These are phyloP conservation scores for Balakata baccata DNA, from an alignment of 345 rosid species.

Conservation along the genomic window DNA sequence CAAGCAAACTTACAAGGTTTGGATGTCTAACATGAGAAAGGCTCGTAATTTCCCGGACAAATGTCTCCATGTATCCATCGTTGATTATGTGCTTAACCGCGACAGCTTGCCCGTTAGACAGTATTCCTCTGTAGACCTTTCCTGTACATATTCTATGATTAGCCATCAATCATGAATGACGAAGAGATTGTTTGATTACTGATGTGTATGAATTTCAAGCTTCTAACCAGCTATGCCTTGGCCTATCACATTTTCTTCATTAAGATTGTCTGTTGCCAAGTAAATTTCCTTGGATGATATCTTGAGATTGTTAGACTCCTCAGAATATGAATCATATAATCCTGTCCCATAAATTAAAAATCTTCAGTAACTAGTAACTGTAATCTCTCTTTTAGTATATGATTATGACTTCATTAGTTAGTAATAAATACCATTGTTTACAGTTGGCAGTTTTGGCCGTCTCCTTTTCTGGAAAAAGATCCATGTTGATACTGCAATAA, in stretches of 20 bases:
- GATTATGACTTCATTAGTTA: not conserved
- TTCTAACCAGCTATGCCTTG: constrained; percentile 60
- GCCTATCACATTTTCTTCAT: constrained; percentile 51
- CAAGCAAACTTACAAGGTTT: constrained; percentile 51
- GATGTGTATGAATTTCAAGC: not conserved
- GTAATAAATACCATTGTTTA: constrained; percentile 23
- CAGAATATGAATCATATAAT: constrained; percentile 16
- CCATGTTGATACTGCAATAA: constrained; percentile 25
- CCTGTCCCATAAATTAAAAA: constrained; percentile 17
- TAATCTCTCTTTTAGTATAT: not conserved
- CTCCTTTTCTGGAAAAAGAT: constrained; percentile 24
- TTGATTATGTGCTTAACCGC: constrained; percentile 58
- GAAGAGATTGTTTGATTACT: not conserved
- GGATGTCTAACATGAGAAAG: constrained; percentile 57
- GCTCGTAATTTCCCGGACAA: constrained; percentile 53
- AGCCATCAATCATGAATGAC: not conserved
- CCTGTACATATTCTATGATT: constrained; percentile 28
- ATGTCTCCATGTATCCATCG: constrained; percentile 50
- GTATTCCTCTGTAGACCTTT: constrained; percentile 53
- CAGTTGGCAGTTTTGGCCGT: constrained; percentile 7
- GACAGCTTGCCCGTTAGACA: constrained; percentile 40
- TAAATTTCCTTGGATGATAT: constrained; percentile 45
- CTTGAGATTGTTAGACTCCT: constrained; percentile 27
- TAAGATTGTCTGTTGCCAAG: constrained; percentile 49
- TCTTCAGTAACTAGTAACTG: not conserved